Base-by-base conservation (phyloP, 495 filamentous ascomycete species). In the Hypoxylon intermedium region DNA sequence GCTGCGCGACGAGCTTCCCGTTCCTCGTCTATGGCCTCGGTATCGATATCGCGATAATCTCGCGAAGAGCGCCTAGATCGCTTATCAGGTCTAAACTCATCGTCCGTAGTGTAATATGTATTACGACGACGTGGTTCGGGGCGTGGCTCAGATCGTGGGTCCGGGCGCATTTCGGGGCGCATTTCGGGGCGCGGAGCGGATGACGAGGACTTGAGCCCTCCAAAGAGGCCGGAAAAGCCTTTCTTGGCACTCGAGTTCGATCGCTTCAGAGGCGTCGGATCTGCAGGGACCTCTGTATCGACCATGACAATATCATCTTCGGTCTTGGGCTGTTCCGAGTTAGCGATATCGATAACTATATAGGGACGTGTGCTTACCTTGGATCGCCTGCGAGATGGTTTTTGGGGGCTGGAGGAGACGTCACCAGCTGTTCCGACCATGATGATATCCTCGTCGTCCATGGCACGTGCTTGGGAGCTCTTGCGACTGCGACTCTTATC, bases 1-100 rank as follows among this genome's bases (percentile, higher is more conserved):
- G 80, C 80, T 1, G 77, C 82, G 9, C 81, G 79, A 31, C 80
- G 79, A 7, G 79, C 81, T 58, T 85, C 82, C 13, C 79, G 78
- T 20, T 85, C 82, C 0, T 73, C 72, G 44, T 76, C 75, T 3
- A 67, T 60, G 0, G 69, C 61, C 21, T 74, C 72, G 26, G 16
- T 56, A 16, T 60, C 60, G 28, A 54, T 36, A 41, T 50, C 63
- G 20, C 54, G 63, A 37, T 59, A 56, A 42, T 65, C 61, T 12
- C 61, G 61, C 7, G 56, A 24, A 6, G 67, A 42, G 30, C 53
- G 59, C 13, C 56, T 63, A 6, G 54, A 15, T 42, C 59, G 65
- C 43, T 66, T 67, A 26, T 69, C 66, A 24, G 67, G 62, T 28
- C 53, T 63, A 9, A 38, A 57, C 19, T 80, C 76, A 11, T 77